These are phyloP conservation scores for Monotropa hypopitys DNA, from an alignment of 179 eudicot genomes.

Conservation along the genomic window DNA sequence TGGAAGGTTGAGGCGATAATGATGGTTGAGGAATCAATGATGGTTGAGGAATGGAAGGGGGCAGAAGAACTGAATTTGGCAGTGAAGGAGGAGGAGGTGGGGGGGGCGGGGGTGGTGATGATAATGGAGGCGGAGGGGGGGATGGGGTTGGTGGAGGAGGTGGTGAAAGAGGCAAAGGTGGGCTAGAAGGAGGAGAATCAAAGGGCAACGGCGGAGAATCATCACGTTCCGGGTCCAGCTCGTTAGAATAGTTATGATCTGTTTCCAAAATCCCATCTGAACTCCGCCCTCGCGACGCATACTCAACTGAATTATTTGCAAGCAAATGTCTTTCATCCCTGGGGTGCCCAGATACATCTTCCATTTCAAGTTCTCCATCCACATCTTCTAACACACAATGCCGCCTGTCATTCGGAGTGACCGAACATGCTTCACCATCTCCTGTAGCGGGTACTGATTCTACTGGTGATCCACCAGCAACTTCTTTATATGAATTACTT, in stretches of 20 bases:
- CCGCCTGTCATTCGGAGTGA: constrained; percentile 60
- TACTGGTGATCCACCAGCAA: constrained; percentile 28
- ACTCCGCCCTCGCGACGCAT: constrained; percentile 14
- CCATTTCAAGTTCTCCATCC: constrained; percentile 99
- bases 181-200: constrained; percentile 74
- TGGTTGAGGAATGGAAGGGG: constrained; percentile 24
- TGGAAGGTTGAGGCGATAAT: constrained; percentile 24
- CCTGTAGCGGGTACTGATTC: constrained; percentile 24
- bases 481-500: constrained; percentile 19
- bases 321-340: constrained; percentile 41
- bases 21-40: constrained; percentile 26
- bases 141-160: constrained; percentile 48
- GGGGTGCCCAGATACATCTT: constrained; percentile 65
- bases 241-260: constrained; percentile 14
- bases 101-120: constrained; percentile 44
- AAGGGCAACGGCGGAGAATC: constrained; percentile 84
- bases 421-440: constrained; percentile 27
- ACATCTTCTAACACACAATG: constrained; percentile 88
- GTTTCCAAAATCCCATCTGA: constrained; percentile 24
- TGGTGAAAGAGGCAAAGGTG: constrained; percentile 82
- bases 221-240: constrained; percentile 27
- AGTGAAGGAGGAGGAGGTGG: constrained; percentile 27
- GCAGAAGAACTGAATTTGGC: constrained; percentile 26
- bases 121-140: constrained; percentile 49
- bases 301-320: constrained; percentile 19